Base-by-base conservation (phyloP, 78 protist genomes). In the Dictyostelium discoideum region DNA sequence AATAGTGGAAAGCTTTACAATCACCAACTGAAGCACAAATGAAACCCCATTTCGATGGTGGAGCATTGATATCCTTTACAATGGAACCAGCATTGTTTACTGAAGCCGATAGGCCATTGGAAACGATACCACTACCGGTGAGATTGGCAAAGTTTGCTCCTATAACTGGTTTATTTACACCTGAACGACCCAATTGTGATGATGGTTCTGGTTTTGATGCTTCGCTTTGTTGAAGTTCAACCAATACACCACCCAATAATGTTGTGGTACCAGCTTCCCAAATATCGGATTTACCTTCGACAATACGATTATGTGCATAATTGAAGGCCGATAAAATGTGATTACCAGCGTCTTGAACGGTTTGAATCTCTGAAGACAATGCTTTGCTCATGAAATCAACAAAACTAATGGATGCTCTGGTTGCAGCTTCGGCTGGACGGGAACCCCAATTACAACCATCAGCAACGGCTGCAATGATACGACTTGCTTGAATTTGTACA, bases 241-340 rank as follows among this genome's bases (percentile, higher is more conserved):
- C 85, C 65, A 96, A 77, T 26, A 96, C 90, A 40, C 97, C 97
- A 29, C 97, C 97, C 6, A 96, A 42, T 1, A 96, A 32, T 1
- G 97, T 96, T 13, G 97, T 96, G 22, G 97, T 96, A 63, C 97
- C 97, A 10, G 94, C 92, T 10, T 92, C 95, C 97, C 97, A 96
- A 67, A 87, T 87, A 46, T 96, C 95, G 11, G 63, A 42, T 39
- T 96, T 96, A 9, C 92, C 97, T 22, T 84, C 92, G 39, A 89
- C 73, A 63, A 96, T 96, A n/a, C 83, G 77, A 85, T 78, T 78
- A 48, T 96, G 95, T 22, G 95, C 93, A 86, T 57, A 87, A 46
- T 86, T 86, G 77, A 96, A 85, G 2, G 97, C 95, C 0, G 92
- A 84, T 39, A 96, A 48, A n/a, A 96, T 85, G 24, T 87, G 92